A percentile compares a stretch with the other conserved stretches of the same genome.
phyloP scores from a whole-genome alignment of 2,329 filamentous ascomycete species.

The Epichloe brachyelytri region DNA sequence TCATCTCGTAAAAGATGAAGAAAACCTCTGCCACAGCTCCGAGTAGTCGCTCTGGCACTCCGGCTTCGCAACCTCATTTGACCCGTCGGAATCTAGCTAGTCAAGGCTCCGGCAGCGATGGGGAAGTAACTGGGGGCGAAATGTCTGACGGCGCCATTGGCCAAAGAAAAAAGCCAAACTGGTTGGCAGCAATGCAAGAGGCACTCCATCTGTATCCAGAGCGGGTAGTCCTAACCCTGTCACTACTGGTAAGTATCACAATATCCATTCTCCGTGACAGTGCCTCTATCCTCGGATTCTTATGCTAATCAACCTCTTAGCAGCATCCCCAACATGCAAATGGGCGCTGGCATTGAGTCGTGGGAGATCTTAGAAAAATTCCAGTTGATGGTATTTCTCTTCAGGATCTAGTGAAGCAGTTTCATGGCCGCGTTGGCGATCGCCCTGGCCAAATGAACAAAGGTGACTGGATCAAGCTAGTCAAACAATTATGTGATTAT shows the following conservation, averaged over 20 bases:
- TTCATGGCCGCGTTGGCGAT: slow-evolving; percentile 39
- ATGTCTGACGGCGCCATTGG: slow-evolving; percentile 43
- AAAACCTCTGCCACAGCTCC: slow-evolving; percentile 40
- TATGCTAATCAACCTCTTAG: slow-evolving; percentile 8
- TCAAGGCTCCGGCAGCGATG: slow-evolving; percentile 55
- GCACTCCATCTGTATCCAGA: slow-evolving; percentile 46
- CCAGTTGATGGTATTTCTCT: slow-evolving; percentile 43
- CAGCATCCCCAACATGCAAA: slow-evolving; percentile 23
- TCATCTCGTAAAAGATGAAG: slow-evolving; percentile 68
- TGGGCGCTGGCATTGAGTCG: slow-evolving; percentile 27
- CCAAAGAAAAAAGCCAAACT: slow-evolving; percentile 43
- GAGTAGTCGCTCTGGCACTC: slow-evolving; percentile 43
- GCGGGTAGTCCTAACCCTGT: slow-evolving; percentile 45
- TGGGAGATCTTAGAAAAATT: slow-evolving; percentile 41
- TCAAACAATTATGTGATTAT: slow-evolving; percentile 42
- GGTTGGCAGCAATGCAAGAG: slow-evolving; percentile 30
- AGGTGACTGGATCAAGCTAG: slow-evolving; percentile 44
- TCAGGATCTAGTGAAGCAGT: slow-evolving; percentile 38
- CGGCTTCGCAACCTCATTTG: slow-evolving; percentile 29
- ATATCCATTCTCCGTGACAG: neutral
- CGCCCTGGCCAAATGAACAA: slow-evolving; percentile 37
- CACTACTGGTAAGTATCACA: slow-evolving; percentile 22
- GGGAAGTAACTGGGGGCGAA: slow-evolving; percentile 56
- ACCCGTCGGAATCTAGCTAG: slow-evolving; percentile 29
- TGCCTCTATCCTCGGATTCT: neutral